Evolutionary conservation across 805 yeast species (phyloP).

Genomic region (Suhomyces sp.): DNA sequence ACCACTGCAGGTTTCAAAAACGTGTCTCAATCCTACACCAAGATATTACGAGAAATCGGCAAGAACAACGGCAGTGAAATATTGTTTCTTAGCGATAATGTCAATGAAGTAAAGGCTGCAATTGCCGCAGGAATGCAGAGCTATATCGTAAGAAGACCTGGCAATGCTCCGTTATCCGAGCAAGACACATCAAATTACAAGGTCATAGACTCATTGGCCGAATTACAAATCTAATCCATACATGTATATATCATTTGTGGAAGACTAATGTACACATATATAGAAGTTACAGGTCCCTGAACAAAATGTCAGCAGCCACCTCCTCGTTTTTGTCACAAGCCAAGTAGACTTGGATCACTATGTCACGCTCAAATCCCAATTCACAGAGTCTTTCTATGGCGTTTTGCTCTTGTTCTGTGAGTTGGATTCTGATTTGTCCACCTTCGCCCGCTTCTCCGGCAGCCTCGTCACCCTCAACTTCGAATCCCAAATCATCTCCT

Average conservation of each 20-base stretch:
- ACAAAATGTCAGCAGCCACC: constrained; percentile 88
- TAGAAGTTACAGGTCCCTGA: constrained; percentile 42
- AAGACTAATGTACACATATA: constrained; percentile 5
- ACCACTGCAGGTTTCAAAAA: constrained; percentile 75
- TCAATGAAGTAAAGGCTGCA: constrained; percentile 76
- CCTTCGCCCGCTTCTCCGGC: constrained; percentile 39
- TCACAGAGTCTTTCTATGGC: constrained; percentile 91
- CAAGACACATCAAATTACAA: constrained; percentile 22
- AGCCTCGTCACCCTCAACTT: constrained; percentile 37
- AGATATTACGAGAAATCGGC: constrained; percentile 48
- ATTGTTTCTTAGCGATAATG: constrained; percentile 78
- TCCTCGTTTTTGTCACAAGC: constrained; percentile 98
- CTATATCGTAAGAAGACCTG: constrained; percentile 65
- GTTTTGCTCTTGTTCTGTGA: constrained; percentile 79
- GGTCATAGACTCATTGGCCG: neutral
- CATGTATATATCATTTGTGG: neutral
- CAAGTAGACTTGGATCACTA: constrained; percentile 90
- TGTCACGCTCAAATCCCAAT: constrained; percentile 84
- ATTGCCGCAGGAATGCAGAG: constrained; percentile 57
- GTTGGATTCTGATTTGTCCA: constrained; percentile 46
- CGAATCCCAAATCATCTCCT: constrained; percentile 47
- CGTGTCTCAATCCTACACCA: constrained; percentile 53
- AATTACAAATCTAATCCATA: neutral
- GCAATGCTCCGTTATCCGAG: constrained; percentile 55
- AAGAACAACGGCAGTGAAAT: constrained; percentile 29